Base-by-base conservation (phyloP, 352 stramenopile species). In the Vaucheria bursata region DNA sequence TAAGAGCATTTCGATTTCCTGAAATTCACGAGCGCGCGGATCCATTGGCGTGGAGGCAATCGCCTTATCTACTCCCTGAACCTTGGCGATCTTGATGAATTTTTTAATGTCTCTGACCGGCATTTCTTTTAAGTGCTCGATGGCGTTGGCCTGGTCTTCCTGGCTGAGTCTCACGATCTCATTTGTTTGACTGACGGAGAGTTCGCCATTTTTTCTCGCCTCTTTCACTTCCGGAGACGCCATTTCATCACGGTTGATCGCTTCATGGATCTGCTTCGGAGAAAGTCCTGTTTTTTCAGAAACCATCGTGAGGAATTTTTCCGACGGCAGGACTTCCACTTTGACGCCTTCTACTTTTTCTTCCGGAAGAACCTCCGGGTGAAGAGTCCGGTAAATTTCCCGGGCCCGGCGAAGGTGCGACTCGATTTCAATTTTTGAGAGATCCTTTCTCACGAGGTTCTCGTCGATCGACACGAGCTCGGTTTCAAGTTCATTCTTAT, bases 91-190 rank as follows among this genome's bases (percentile, higher is more conserved):
- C 25, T 59, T 59, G 12, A 59, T 25, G 45, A 59, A 59, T 59
- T 59, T 59, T 59, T 59, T 59, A 25, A 59, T 18, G 25, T 59
- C 45, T 18, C 45, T 18, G 45, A 59, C 45, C 45, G 45, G 45
- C 45, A 59, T 18, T 59, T 59, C 45, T 59, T 59, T 59, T 18
- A 25, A 18, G 45, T 59, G 45, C 45, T 59, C 45, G 45, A 59
- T 59, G 45, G 45, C 45, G 25, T 59, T 18, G 12, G 25, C 12
- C 25, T 59, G 45, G 45, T 59, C 45, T 59, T 59, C 25, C 45
- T 59, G 45, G 45, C 45, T 59, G 45, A 59, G 45, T 25, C 25
- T 59, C 45, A 59, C 45, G 45, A 59, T 59, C 45, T 59, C 45
- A 25, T 59, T 59, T 18, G 45, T 59, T 59, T 59, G 45, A 18